Conservation (phyloP, 179 eudicot genomes). For the Amaranthus tricolor region DNA sequence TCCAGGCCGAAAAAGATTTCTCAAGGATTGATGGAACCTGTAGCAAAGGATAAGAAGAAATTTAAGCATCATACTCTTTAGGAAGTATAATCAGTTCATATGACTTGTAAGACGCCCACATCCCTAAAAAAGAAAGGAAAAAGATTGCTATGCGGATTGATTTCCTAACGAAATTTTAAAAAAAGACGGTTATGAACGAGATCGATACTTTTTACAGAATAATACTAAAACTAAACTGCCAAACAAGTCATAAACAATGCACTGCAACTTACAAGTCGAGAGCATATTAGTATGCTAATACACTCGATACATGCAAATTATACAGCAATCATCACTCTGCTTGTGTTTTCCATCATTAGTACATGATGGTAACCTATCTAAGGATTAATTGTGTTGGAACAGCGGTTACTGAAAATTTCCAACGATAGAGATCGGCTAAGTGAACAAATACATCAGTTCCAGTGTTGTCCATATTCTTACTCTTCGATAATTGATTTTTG, state of each 20-base stretch:
- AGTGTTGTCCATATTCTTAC: too few species aligned
- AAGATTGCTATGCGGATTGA: too few species aligned
- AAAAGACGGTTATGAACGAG: background rate
- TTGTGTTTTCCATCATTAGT: background rate
- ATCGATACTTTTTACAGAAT: background rate
- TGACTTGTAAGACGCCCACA: too few species aligned
- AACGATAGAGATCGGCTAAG: background rate
- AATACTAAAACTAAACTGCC: background rate
- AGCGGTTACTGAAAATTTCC: background rate
- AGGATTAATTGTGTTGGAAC: background rate
- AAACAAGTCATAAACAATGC: background rate
- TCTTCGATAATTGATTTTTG: too few species aligned
- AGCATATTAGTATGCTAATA: background rate
- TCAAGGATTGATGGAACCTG: constrained; percentile 62
- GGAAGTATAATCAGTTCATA: background rate
- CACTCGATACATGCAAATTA: background rate
- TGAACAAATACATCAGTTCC: too few species aligned
- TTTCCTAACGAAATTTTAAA: too few species aligned
- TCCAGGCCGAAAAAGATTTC: constrained; percentile 47
- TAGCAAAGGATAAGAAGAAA: constrained; percentile 3
- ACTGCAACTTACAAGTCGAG: background rate
- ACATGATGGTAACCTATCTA: background rate
- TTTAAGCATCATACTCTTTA: background rate
- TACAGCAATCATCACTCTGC: background rate
- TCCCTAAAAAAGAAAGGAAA: too few species aligned